Conservation (phyloP, 169 alveolate genomes). For the Eimeria praecox region DNA sequence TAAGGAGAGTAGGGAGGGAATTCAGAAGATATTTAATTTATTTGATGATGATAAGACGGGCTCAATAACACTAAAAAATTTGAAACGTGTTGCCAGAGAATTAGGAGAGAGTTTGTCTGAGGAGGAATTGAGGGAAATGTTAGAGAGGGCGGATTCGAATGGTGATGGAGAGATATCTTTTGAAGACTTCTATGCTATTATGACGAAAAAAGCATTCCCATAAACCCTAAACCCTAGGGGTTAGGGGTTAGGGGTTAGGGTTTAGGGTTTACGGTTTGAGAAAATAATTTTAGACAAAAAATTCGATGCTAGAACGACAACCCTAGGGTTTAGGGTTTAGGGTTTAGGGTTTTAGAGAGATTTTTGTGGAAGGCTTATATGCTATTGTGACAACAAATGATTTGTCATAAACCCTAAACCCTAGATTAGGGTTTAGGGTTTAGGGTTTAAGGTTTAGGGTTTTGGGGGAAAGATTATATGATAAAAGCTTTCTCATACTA, state of each 20-base stretch:
- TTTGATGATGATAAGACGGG: constrained; percentile 98
- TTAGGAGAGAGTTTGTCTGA: constrained; percentile 99
- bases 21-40: constrained; percentile 97
- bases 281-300: too few species aligned
- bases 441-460: neutral
- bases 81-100: constrained; percentile 99
- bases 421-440: neutral
- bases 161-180: constrained; percentile 99
- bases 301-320: too few species aligned
- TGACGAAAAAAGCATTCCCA: constrained; percentile 98
- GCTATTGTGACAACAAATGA: too few species aligned
- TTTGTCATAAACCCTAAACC: too few species aligned
- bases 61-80: constrained; percentile 95
- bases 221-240: constrained; percentile 86
- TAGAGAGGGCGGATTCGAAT: constrained; percentile 99
- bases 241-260: too few species aligned
- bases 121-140: constrained; percentile 98
- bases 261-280: neutral
- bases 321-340: neutral
- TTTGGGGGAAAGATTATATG: neutral
- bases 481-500: too few species aligned
- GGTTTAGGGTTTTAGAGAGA: too few species aligned
- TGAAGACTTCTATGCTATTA: constrained; percentile 99
- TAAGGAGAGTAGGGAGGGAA: constrained; percentile 98
- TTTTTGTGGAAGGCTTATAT: too few species aligned